phyloP scores from a whole-genome alignment of 179 eudicot species.

The Camellia oleifera region DNA sequence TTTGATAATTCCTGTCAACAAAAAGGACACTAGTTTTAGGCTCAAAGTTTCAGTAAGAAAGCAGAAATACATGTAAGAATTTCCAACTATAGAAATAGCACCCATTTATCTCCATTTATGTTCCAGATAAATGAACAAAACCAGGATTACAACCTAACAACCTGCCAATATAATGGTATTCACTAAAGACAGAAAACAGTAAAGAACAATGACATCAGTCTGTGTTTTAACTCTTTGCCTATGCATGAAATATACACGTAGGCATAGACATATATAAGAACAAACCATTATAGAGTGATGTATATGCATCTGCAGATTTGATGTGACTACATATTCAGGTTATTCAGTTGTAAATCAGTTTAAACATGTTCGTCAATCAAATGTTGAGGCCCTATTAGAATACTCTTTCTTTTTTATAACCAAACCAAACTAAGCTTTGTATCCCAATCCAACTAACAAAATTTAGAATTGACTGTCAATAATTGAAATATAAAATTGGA shows the following conservation, averaged over 20 bases:
- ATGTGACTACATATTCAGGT: neutral
- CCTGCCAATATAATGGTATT: neutral
- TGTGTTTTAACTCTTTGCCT: neutral
- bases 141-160: conserved; percentile 4
- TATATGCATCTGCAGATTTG: neutral
- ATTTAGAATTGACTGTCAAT: too few relatives aligned
- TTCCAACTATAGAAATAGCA: neutral
- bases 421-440: too few relatives aligned
- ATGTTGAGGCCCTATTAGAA: too few relatives aligned
- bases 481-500: too few relatives aligned
- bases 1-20: conserved; percentile 57
- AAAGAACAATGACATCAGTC: neutral
- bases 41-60: neutral
- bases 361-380: too few relatives aligned
- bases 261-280: neutral
- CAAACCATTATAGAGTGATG: neutral
- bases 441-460: too few relatives aligned
- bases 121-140: neutral
- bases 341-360: too few relatives aligned
- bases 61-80: neutral
- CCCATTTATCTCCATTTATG: neutral
- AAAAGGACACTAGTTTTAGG: conserved; percentile 16
- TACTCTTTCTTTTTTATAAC: too few relatives aligned
- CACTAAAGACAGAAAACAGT: neutral
- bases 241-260: neutral